A percentile compares a stretch with the other conserved stretches of the same genome.
These are phyloP conservation scores for Saksenaea vasiformis DNA, from an alignment of 371 early-diverging fungal species.

Conservation along the genomic window DNA sequence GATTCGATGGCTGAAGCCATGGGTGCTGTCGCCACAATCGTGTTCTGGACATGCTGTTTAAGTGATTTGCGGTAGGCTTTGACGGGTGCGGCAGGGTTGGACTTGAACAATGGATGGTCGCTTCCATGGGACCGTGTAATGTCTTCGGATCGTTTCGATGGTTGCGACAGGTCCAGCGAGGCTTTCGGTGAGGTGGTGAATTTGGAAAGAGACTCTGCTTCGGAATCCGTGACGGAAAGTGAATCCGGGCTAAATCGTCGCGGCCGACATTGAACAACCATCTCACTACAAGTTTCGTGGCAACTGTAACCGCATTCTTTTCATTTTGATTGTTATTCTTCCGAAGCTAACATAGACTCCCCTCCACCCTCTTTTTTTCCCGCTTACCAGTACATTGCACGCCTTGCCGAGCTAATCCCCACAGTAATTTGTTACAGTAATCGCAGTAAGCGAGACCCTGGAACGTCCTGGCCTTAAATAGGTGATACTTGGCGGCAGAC, in stretches of 20 bases:
- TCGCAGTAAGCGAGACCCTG: conserved; percentile 60
- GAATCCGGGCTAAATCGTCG: conserved; percentile 39
- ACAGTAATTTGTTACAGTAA: conserved; percentile 57
- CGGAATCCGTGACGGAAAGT: conserved; percentile 47
- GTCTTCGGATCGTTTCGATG: conserved; percentile 1
- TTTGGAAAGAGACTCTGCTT: conserved; percentile 44
- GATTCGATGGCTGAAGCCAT: conserved; percentile 1
- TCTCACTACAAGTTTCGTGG: conserved; percentile 37
- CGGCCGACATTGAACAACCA: conserved; percentile 40
- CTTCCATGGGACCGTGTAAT: neutral
- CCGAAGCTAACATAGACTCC: no score
- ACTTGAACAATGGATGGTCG: conserved; percentile 17
- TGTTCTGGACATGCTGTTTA: conserved; percentile 28
- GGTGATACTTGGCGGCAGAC: conserved; percentile 38
- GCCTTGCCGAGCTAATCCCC: conserved; percentile 62
- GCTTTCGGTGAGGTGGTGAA: conserved; percentile 15
- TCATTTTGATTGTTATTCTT: neutral
- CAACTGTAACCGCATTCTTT: conserved; percentile 44
- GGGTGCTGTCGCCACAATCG: conserved; percentile 10
- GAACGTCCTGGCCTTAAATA: conserved; percentile 52
- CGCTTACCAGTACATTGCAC: conserved; percentile 52
- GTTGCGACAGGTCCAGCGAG: conserved; percentile 7
- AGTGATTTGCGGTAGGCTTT: conserved; percentile 29
- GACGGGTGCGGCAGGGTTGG: conserved; percentile 11
- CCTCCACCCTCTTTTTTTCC: neutral